Evolutionary conservation across 306 rosid genomes (phyloP).

Genomic region (Vigna unguiculata): DNA sequence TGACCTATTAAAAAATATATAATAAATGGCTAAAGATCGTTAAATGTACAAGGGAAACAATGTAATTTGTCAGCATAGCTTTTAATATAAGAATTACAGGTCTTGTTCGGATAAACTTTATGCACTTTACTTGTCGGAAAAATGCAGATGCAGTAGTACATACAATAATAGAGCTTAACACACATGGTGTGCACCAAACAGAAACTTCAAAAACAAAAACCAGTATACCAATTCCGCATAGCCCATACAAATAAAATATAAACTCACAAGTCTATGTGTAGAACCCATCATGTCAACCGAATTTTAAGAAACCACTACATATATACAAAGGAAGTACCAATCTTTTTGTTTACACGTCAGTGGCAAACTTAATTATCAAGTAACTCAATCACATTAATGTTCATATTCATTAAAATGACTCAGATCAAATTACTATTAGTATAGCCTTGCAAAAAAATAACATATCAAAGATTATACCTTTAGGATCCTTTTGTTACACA

Average conservation of each 20-base stretch:
- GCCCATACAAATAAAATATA: not conserved
- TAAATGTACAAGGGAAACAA: slow-evolving; percentile 18
- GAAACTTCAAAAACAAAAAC: slow-evolving; percentile 10
- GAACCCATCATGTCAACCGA: not conserved
- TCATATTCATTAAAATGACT: not conserved
- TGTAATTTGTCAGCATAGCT: not conserved
- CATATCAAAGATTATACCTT: not conserved
- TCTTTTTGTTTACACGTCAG: not conserved
- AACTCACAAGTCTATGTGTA: not conserved
- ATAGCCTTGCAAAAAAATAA: not conserved
- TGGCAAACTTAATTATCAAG: slow-evolving; percentile 23
- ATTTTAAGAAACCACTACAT: not conserved
- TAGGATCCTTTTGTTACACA: no score
- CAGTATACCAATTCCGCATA: not conserved
- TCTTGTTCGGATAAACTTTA: slow-evolving; percentile 14
- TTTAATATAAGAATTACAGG: slow-evolving; percentile 12
- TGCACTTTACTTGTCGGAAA: not conserved
- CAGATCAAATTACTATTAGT: not conserved
- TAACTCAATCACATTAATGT: slow-evolving; percentile 22
- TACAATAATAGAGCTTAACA: not conserved
- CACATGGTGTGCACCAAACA: slow-evolving; percentile 29
- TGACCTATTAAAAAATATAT: slow-evolving; percentile 62
- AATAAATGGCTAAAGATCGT: slow-evolving; percentile 37
- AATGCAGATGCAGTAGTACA: slow-evolving; percentile 4
- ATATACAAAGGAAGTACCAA: not conserved